Evolutionary conservation across 495 filamentous ascomycete genomes (phyloP), one percentile per base, ranked within the genome.

Genomic region (Penicillium taxi): DNA sequence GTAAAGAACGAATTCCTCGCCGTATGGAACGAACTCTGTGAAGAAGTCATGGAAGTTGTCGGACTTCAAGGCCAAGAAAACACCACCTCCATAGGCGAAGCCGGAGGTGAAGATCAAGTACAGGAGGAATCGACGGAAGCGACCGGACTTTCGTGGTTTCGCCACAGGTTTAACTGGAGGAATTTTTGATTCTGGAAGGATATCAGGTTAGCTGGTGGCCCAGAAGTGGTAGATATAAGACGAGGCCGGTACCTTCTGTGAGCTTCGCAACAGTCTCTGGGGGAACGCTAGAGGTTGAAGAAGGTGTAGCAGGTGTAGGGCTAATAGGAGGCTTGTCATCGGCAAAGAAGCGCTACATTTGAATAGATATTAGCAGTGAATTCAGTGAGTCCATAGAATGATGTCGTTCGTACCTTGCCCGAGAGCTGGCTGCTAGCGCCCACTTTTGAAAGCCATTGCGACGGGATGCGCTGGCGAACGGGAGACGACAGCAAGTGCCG

Each of bases 31-130:
- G 59, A 91, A 98, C 63, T 95, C 89, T 28, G 93, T 96, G 67
- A 98, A 98, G 67, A 96, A 95, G 55, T 98, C 91, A 58, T 98
- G 93, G 72, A 96, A 96, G 60, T 90, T 94, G 66, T 98, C 91
- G 45, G 80, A 91, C 61, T 88, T 78, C 42, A 94, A 73, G 15
- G 91, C 91, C 53, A 93, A 85, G 66, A 84, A 94, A 32, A 94
- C 77, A 31, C 89, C 86, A 41, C 86, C 87, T 39, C 77, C 89
- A 43, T 94, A 98, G 20, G 80, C 78, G 11, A 93, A 52, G 5
- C 73, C 79, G 25, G 80, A 74, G 6, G 94, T 72, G 21, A 94
- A 55, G 31, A 86, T 64, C 33, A 94, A 51, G 29, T 79, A 79
- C 27, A 84, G 53, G 22, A 95, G 53, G 57, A 84, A 85, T 40